Evolutionary conservation across 441 rosid species (phyloP), one percentile per base, ranked within the genome.

Genomic region (Eruca vesicaria): DNA sequence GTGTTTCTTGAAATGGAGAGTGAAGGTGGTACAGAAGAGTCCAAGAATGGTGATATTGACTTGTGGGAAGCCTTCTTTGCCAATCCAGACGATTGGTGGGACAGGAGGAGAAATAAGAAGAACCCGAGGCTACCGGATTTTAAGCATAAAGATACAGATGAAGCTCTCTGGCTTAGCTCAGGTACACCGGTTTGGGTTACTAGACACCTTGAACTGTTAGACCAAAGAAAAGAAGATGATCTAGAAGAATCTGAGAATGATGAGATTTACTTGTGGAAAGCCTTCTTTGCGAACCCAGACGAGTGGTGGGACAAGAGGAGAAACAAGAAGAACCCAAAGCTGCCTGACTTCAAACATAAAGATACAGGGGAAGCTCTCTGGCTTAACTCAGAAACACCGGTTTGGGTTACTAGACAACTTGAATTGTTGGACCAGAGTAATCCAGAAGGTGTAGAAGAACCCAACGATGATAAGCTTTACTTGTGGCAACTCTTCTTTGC

Each of bases 291-390:
- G 73, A 89, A 75, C 66, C 97, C 94, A 8, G 67, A 66, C 21
- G 94, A 89, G 69, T 92, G 98, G 97, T 92, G 94, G 92, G 97
- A 94, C 79, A 86, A 84, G 61, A 87, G 98, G 78, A 78, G 76
- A 50, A 16, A 29, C 4, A 94, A 94, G 88, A 79, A 5, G 63
- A 64, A 76, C 63, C 77, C 87, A 11, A 50, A 52, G 36, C 52
- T 55, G n/a, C 97, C 97, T 4, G 97, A 94, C 84, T 92, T 94
- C 72, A 84, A 73, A 73, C 93, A 94, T 78, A 90, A 86, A 82
- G 77, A 75, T 74, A 92, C 97, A 21, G 81, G 83, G 36, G 93
- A 94, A 83, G 82, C 83, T 81, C 91, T 89, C 35, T 94, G 98
- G 98, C 43, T 92, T 52, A 9, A 19, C 16, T 73, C 82, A 26